Evolutionary conservation across 306 rosid genomes (phyloP), one percentile per base, ranked within the genome.

Genomic region (Carpinus fangiana): DNA sequence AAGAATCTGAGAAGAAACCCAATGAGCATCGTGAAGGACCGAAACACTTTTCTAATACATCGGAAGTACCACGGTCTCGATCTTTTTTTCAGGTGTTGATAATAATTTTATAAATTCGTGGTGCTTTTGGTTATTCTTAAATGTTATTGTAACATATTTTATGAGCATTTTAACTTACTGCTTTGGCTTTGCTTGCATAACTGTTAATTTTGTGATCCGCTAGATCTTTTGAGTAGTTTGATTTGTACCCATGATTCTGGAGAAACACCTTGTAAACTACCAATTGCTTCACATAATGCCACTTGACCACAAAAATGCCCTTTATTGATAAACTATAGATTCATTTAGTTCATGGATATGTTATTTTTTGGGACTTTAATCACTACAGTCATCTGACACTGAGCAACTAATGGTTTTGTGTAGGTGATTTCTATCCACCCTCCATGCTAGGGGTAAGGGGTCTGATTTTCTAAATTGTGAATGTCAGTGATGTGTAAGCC

Each of bases 1-100:
- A 84, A 72, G 90, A 85, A 68, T 73, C 84, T 31, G 82, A 81
- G 72, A 83, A 64, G 83, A 87, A 88, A 65, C 73, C 60, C 57
- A 78, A 67, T 41, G 88, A 73, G 57, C 85, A 64, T 41, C 73
- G 71, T 31, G 88, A 85, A 55, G 83, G 81, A 21, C 54, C 84
- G 57, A 92, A 87, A 60, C 83, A 73, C 78, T 83, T 88, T 2
- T 76, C 91, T 55, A 78, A 79, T 81, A 73, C 85, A 66, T 66
- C 81, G 57, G 91, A 86, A 79, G 82, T 53, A 6, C 79, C 93
- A 10, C 86, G 89, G 79, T 65, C 98, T 51, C 91, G 90, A 73
- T 84, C 93, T 79, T 68, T 61, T 81, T 75, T 79, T 73, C 90
- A 95, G 99, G 98, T 95, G 72, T 55, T 78, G 68, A 41, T 73